Conservation (phyloP, 441 rosid genomes). For the Daphne laureola region DNA sequence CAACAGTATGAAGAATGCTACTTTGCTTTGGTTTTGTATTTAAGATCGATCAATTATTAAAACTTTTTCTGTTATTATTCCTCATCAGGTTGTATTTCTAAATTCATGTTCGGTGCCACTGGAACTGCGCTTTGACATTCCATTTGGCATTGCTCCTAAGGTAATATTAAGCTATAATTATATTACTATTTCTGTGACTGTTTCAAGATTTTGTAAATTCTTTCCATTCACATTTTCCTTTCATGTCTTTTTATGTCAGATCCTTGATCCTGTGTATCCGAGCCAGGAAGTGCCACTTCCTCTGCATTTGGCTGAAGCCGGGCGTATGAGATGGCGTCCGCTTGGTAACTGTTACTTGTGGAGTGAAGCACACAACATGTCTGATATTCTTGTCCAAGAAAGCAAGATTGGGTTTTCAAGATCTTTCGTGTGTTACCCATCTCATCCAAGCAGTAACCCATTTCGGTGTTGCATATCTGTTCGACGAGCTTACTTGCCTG, state of each 20-base stretch:
- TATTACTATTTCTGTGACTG: conserved; percentile 10
- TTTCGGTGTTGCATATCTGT: conserved; percentile 89
- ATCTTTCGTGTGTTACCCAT: conserved; percentile 93
- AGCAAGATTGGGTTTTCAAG: conserved; percentile 72
- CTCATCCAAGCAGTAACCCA: conserved; percentile 84
- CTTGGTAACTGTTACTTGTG: conserved; percentile 74
- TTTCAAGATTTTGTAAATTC: conserved; percentile 10
- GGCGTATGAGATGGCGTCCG: conserved; percentile 94
- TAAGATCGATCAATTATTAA: conserved; percentile 12
- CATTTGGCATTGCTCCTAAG: conserved; percentile 92
- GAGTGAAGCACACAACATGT: conserved; percentile 87
- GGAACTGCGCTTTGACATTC: conserved; percentile 95
- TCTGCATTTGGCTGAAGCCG: conserved; percentile 87
- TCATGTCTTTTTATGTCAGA: conserved; percentile 34
- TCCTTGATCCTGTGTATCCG: conserved; percentile 87
- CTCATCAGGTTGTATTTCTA: conserved; percentile 62
- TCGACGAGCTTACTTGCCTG: conserved; percentile 45
- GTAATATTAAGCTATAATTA: conserved; percentile 21
- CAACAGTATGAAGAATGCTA: conserved; percentile 60
- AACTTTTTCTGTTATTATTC: conserved; percentile 17
- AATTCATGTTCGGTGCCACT: conserved; percentile 76
- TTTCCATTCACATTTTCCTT: conserved; percentile 3
- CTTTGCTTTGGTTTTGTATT: conserved; percentile 1
- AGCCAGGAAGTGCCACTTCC: conserved; percentile 91
- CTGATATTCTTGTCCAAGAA: conserved; percentile 71